These are phyloP conservation scores for Pyrenula aspistea DNA, from an alignment of 495 filamentous ascomycete species.

Conservation along the genomic window DNA sequence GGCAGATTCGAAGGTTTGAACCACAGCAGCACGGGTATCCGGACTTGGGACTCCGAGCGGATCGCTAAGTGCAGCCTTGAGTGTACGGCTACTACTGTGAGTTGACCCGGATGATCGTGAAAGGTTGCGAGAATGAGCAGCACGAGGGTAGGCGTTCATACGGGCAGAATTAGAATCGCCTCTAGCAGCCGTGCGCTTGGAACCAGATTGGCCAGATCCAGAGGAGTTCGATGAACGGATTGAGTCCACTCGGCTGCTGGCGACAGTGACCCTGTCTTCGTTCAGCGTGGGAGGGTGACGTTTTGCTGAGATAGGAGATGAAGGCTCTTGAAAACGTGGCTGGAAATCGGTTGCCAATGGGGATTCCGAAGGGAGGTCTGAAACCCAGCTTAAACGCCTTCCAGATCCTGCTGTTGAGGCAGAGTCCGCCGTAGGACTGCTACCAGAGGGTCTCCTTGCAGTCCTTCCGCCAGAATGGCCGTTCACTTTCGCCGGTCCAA, in stretches of 20 bases:
- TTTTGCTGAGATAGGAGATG: not conserved
- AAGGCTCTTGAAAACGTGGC: not conserved
- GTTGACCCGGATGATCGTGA: conserved; percentile 50
- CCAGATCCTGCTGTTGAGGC: not conserved
- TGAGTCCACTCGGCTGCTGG: not conserved
- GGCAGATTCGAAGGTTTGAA: conserved; percentile 32
- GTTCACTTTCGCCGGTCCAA: conserved; percentile 12
- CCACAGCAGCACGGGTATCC: conserved; percentile 13
- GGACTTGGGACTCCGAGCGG: too few relatives aligned
- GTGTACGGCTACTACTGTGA: conserved; percentile 30
- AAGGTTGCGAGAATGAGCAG: conserved; percentile 24
- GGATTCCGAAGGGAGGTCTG: not conserved
- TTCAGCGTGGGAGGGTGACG: not conserved
- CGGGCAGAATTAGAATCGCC: not conserved
- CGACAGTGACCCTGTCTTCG: not conserved
- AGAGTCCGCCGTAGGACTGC: not conserved
- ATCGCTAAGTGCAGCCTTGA: not conserved
- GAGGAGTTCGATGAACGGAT: not conserved
- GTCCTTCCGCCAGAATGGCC: conserved; percentile 39
- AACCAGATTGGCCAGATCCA: not conserved
- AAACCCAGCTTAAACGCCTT: not conserved
- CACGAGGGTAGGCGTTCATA: not conserved
- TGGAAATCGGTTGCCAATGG: not conserved
- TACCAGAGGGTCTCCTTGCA: conserved; percentile 13
- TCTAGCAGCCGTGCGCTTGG: not conserved